A percentile compares a stretch with the other conserved stretches of the same genome.
phyloP scores from a whole-genome alignment of 139 green algal genomes.

The Chlamydomonas applanata region DNA sequence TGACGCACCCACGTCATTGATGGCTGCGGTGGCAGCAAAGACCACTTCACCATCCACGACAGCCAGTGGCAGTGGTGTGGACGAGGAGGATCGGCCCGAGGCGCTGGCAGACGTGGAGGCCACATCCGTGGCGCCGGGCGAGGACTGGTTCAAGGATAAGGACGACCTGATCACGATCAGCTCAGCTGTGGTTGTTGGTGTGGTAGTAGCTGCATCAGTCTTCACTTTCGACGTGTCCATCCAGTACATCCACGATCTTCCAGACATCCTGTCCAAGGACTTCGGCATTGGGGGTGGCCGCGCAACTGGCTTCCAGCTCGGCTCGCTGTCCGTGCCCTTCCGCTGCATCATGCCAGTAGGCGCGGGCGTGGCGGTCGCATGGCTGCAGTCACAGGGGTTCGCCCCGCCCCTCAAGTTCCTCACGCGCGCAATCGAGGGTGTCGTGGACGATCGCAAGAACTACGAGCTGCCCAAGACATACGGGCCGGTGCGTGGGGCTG shows the following conservation, averaged over 20 bases:
- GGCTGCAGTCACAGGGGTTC: slow-evolving; percentile 50
- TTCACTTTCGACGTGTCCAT: slow-evolving; percentile 62
- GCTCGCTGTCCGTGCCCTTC: slow-evolving; percentile 45
- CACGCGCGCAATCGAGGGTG: slow-evolving; percentile 53
- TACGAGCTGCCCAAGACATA: slow-evolving; percentile 46
- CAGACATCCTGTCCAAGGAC: slow-evolving; percentile 45
- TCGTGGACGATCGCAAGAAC: slow-evolving; percentile 54
- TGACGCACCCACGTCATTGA: too few species aligned
- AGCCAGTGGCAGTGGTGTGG: slow-evolving; percentile 9
- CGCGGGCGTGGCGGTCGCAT: slow-evolving; percentile 44
- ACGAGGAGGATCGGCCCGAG: slow-evolving; percentile 42
- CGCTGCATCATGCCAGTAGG: slow-evolving; percentile 36
- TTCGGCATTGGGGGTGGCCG: slow-evolving; percentile 56
- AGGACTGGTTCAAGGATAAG: slow-evolving; percentile 35
- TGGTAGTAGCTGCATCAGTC: slow-evolving; percentile 49
- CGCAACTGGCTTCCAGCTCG: slow-evolving; percentile 43
- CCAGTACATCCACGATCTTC: slow-evolving; percentile 62
- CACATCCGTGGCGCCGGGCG: slow-evolving; percentile 15
- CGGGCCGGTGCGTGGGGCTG: slow-evolving; percentile 33
- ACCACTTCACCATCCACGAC: background rate
- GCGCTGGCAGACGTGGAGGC: slow-evolving; percentile 32
- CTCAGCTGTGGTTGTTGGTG: slow-evolving; percentile 15
- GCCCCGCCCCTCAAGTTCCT: slow-evolving; percentile 50
- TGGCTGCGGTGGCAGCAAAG: background rate
- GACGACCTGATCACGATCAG: slow-evolving; percentile 5